Conservation (phyloP, 2,329 filamentous ascomycete genomes). For the Aspergillus sp. region DNA sequence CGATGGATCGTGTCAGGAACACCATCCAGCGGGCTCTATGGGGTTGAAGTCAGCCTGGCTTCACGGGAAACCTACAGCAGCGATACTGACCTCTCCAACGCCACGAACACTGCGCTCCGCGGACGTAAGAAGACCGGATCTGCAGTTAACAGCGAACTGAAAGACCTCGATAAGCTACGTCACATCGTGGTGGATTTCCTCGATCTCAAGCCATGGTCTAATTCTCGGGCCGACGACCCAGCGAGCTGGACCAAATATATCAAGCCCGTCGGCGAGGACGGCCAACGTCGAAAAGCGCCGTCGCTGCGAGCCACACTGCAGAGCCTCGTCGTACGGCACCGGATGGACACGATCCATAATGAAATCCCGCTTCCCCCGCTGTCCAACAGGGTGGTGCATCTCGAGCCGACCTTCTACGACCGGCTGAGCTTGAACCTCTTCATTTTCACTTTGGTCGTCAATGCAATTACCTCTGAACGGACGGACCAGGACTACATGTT, state of each 20-base stretch:
- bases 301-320: constrained; percentile 61
- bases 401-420: constrained; percentile 79
- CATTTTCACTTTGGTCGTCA: constrained; percentile 72
- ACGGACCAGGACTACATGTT: constrained; percentile 84
- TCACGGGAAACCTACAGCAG: constrained; percentile 30
- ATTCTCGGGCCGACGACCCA: constrained; percentile 49
- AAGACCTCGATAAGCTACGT: constrained; percentile 59
- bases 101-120: constrained; percentile 23
- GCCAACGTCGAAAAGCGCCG: constrained; percentile 36
- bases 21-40: constrained; percentile 73
- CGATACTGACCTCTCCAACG: constrained; percentile 28
- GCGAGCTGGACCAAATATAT: constrained; percentile 68
- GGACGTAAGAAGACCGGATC: constrained; percentile 31
- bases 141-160: constrained; percentile 46
- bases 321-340: constrained; percentile 73
- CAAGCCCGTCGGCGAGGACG: constrained; percentile 51
- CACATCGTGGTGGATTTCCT: constrained; percentile 63
- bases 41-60: constrained; percentile 56
- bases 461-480: constrained; percentile 79
- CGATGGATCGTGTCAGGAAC: constrained; percentile 90
- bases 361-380: constrained; percentile 62
- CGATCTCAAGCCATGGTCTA: constrained; percentile 70
- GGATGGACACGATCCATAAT: constrained; percentile 58
- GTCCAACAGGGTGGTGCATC: constrained; percentile 59
- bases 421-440: constrained; percentile 77